phyloP scores from a whole-genome alignment of 495 filamentous ascomycete genomes.

The Hypoxylon intermedium region DNA sequence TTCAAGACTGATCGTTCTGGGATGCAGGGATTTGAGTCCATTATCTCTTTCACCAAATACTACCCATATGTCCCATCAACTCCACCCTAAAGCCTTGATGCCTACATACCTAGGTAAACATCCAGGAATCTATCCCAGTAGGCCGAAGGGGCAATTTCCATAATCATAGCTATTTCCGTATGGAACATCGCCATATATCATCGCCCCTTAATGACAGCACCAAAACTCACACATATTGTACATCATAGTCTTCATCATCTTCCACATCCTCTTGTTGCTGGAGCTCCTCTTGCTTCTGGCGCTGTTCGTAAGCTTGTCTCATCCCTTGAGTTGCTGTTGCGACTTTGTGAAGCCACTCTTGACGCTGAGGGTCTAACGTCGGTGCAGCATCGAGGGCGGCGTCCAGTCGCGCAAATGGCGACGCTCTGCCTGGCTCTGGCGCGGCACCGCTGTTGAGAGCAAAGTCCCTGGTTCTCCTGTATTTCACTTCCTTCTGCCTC shows the following conservation, averaged over 20 bases:
- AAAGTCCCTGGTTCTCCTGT: constrained; percentile 3
- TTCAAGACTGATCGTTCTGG: too few relatives aligned
- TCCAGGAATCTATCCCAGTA: background rate
- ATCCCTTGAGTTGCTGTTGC: too few relatives aligned
- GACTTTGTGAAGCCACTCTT: too few relatives aligned
- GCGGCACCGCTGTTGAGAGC: too few relatives aligned
- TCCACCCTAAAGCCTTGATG: too few relatives aligned
- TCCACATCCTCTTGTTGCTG: background rate
- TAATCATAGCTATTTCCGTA: background rate
- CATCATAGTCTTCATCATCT: background rate
- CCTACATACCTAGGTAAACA: too few relatives aligned
- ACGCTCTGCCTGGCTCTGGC: background rate
- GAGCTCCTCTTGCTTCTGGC: too few relatives aligned
- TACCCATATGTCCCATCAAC: too few relatives aligned
- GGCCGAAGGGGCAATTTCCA: background rate
- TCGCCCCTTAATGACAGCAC: background rate
- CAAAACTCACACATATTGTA: background rate
- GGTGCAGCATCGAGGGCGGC: background rate
- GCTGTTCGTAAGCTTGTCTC: too few relatives aligned
- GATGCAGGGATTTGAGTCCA: too few relatives aligned
- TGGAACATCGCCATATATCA: background rate
- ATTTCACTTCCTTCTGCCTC: background rate
- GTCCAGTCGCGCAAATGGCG: background rate
- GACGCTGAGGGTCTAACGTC: too few relatives aligned
- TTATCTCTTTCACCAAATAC: too few relatives aligned